Evolutionary conservation across 441 rosid genomes (phyloP), one percentile per base, ranked within the genome.

Genomic region (Gossypium davidsonii): DNA sequence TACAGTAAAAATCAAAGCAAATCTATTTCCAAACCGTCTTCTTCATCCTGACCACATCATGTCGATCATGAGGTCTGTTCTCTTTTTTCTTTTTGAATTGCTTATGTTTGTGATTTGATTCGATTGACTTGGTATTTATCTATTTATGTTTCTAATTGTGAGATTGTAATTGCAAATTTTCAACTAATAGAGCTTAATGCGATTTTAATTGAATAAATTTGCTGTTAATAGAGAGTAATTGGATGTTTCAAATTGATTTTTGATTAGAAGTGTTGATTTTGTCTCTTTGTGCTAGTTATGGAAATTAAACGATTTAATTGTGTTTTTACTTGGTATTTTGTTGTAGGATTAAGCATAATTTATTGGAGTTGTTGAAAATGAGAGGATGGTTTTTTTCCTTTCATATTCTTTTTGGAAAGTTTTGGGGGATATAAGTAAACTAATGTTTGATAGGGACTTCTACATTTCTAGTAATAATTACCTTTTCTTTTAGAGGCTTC

Each of bases 21-120:
- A 37, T 9, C 10, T 2, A 37, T 37, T 37, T 75, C 97, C 25
- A 91, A 87, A 73, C 92, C 97, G 3, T 88, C 97, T 1, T 83
- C 97, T n/a, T 80, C 87, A 4, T 85, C 90, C 25, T 80, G 89
- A 31, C 70, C 89, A 51, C 92, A 84, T 74, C 94, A 88, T 75
- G 37, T 94, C 20, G 92, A 95, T 48, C 98, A 91, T 3, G 99
- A 95, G 94, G 97, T 90, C 52, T 15, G 1, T 10, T 11, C 14
- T 28, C 65, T 28, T 7, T 18, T 31, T 44, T 6, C 55, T 39
- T 46, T 23, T 23, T 3, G 2, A 58, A 25, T 58, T 23, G 5
- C 37, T 39, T 44, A 66, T 34, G 3, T 14, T 18, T 37, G 18
- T 51, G 20, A 3, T 34, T 49, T 60, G 28, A 25, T 66, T 69